These are phyloP conservation scores for Pythium phragmiticola DNA, from an alignment of 352 stramenopile genomes.

Conservation along the genomic window DNA sequence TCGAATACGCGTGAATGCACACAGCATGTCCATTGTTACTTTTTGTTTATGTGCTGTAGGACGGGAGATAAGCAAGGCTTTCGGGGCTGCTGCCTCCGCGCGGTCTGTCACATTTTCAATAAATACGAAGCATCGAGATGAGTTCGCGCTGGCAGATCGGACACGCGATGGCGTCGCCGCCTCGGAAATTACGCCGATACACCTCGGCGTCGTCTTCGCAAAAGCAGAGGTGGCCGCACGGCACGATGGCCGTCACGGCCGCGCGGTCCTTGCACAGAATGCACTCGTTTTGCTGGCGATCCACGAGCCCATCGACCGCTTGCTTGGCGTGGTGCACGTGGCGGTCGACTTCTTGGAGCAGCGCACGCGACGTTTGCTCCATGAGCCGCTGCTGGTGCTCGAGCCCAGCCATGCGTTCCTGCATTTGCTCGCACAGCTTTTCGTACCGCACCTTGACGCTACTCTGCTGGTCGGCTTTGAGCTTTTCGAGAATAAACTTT, in stretches of 20 bases:
- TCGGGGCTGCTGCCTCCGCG: too few relatives aligned
- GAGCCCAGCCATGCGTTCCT: conserved; percentile 58
- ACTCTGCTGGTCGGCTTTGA: conserved; percentile 69
- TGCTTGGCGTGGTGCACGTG: conserved; percentile 73
- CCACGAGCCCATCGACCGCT: conserved; percentile 45
- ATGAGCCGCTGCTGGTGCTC: conserved; percentile 76
- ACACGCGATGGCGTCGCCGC: conserved; percentile 41
- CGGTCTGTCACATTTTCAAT: conserved; percentile 29
- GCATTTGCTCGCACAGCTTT: conserved; percentile 72
- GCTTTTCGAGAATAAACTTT: conserved; percentile 66
- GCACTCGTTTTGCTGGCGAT: conserved; percentile 61
- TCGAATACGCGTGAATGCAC: too few relatives aligned
- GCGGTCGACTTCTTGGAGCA: conserved; percentile 69
- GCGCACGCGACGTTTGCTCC: conserved; percentile 74
- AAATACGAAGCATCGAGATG: conserved; percentile 79
- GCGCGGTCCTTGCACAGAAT: conserved; percentile 78
- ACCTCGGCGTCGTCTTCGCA: conserved; percentile 77
- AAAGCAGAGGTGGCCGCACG: conserved; percentile 83
- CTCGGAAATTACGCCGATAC: conserved; percentile 51
- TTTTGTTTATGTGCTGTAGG: too few relatives aligned
- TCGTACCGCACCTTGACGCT: conserved; percentile 76
- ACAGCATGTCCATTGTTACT: too few relatives aligned
- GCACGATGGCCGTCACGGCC: conserved; percentile 72
- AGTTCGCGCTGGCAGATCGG: conserved; percentile 82
- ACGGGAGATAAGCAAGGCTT: too few relatives aligned